Conservation (phyloP, 1,284 basidiomycete genomes). For the Stereum hirsutum region DNA sequence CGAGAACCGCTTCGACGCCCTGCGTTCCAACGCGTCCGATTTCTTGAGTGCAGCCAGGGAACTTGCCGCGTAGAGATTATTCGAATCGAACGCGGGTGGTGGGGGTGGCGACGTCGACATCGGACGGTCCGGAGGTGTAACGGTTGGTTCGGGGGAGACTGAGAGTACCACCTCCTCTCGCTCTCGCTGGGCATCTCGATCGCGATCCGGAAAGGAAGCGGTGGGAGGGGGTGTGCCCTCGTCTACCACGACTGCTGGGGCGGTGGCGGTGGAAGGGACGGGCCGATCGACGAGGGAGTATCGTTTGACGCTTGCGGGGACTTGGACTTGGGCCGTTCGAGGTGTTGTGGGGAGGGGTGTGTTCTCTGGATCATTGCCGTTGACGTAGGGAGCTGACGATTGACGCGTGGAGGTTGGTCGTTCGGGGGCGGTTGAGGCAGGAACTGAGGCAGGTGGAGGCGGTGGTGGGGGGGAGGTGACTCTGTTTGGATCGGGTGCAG, state of each 20-base stretch:
- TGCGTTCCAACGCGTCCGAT: slow-evolving; percentile 79
- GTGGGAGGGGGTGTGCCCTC: slow-evolving; percentile 27
- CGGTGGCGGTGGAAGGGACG: slow-evolving; percentile 27
- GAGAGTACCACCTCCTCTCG: background rate
- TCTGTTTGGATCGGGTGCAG: slow-evolving; percentile 2
- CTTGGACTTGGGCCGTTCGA: slow-evolving; percentile 21
- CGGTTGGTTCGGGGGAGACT: background rate
- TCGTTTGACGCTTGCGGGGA: slow-evolving; percentile 57
- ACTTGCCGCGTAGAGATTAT: slow-evolving; percentile 42
- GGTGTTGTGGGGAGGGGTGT: slow-evolving; percentile 25
- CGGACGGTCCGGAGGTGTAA: slow-evolving; percentile 6
- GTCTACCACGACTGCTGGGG: slow-evolving; percentile 43
- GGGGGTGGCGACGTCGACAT: slow-evolving; percentile 13
- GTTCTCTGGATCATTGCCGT: slow-evolving; percentile 15
- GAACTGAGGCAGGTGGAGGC: slow-evolving; percentile 5
- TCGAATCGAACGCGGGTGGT: slow-evolving; percentile 8
- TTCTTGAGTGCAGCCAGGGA: slow-evolving; percentile 87
- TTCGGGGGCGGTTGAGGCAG: slow-evolving; percentile 8
- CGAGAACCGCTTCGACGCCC: slow-evolving; percentile 95
- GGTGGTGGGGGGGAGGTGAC: slow-evolving; percentile 7
- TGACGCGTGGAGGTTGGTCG: slow-evolving; percentile 10
- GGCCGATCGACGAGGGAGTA: slow-evolving; percentile 72
- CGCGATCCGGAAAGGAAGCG: slow-evolving; percentile 2
- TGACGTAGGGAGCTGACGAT: slow-evolving; percentile 10
- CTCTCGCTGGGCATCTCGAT: background rate